These are phyloP conservation scores for Phytophthora constricta DNA, from an alignment of 352 stramenopile genomes.

Conservation along the genomic window DNA sequence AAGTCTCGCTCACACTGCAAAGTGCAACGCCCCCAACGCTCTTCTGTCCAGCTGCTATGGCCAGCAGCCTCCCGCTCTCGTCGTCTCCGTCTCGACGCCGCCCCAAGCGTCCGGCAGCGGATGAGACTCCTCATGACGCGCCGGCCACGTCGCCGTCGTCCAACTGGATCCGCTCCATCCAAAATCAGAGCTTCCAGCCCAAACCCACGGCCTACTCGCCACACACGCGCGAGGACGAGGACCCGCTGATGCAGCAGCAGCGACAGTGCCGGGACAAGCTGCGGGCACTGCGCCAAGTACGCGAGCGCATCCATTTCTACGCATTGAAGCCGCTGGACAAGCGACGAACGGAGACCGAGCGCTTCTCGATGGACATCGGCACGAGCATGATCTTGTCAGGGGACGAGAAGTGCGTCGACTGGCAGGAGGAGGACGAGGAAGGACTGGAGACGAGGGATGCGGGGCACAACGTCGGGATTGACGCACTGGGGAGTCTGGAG, in stretches of 20 bases:
- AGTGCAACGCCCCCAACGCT: too few species aligned
- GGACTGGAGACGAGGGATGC: constrained; percentile 2
- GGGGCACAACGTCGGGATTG: constrained; percentile 43
- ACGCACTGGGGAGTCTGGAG: constrained; percentile 62
- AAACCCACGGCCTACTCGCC: constrained; percentile 78
- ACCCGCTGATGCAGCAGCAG: constrained; percentile 67
- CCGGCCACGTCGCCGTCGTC: constrained; percentile 24
- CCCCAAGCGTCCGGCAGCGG: constrained; percentile 16
- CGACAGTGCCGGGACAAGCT: constrained; percentile 68
- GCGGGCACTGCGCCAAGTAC: constrained; percentile 56
- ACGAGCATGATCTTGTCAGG: constrained; percentile 64
- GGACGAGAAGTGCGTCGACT: constrained; percentile 28
- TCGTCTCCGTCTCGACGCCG: constrained; percentile 9
- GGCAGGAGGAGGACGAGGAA: constrained; percentile 17
- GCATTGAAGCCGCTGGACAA: constrained; percentile 12
- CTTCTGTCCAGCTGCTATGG: constrained; percentile 6
- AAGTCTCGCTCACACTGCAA: too few species aligned
- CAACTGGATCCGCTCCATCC: constrained; percentile 53
- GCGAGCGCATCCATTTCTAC: constrained; percentile 55
- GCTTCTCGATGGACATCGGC: constrained; percentile 55
- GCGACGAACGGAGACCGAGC: not conserved
- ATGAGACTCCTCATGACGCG: not conserved
- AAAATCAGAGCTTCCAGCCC: constrained; percentile 65
- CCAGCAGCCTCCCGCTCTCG: not conserved
- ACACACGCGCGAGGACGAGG: constrained; percentile 48